Base-by-base conservation (phyloP, 2,329 filamentous ascomycete genomes). In the Fusarium sp. region DNA sequence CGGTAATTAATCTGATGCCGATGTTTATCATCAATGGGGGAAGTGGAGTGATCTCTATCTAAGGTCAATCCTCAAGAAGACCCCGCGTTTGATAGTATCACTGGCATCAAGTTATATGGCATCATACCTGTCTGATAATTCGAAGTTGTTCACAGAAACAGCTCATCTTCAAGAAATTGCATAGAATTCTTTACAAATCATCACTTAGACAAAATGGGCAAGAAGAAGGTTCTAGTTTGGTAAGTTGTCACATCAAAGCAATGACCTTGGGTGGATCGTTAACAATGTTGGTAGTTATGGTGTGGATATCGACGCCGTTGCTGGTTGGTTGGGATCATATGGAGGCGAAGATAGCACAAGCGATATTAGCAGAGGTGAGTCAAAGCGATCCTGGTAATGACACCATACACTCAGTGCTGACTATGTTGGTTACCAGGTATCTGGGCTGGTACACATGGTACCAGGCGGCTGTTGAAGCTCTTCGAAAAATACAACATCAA, bases 321-420 rank as follows among this genome's bases (percentile, higher is more conserved):
- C 91, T 6, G 91, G 91, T n/a, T 94, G 91, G 91, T 82, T 94
- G 2, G 91, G 91, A 2, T 91, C 88, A 0, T 94, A 94, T 73
- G 91, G 90, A 21, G 91, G 91, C 44, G 88, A 93, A 77, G 91
- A 94, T 76, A 90, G 86, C n/a, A 89, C 88, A 4, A 91, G 85
- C 74, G 91, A 94, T 71, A 93, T 94, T 67, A 91, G 87, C 74
- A 84, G 91, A 83, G 90, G 89, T 87, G 72, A 24, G 52, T 8
- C 33, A 39, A 26, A 39, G 28, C 28, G 28, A 31, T 31, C 28
- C 28, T 31, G 28, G 28, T 2, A 11, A 33, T 14, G 6, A 31
- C 9, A 31, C 28, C 11, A 31, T 11, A 31, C 28, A 4, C 10
- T 11, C 28, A 31, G 13, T 7, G 8, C 42, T 54, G 0, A 54